Evolutionary conservation across 352 stramenopile genomes (phyloP), one percentile per base, ranked within the genome.

Genomic region (Thraustochytrium sp.): DNA sequence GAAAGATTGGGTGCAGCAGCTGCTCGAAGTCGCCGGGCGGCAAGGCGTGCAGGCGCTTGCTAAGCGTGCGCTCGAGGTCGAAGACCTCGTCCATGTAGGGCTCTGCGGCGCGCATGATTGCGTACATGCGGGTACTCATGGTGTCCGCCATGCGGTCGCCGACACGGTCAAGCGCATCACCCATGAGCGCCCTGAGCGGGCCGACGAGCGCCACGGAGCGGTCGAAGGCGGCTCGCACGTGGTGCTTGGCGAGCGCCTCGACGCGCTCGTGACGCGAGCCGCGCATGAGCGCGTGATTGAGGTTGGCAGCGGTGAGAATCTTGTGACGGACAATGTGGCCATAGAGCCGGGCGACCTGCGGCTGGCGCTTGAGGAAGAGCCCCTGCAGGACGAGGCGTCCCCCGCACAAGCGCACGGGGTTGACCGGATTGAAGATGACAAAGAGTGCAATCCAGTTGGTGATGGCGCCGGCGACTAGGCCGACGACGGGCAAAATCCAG

Each of bases 361-460:
- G 89, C 76, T 97, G 93, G 34, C 92, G 92, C 56, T 91, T 92
- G 46, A 97, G 86, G 82, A 97, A 97, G 21, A 97, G 89, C 3
- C 93, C 93, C 26, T 97, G 93, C 4, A 97, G 87, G 63, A 90
- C 95, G 64, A 96, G 90, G 48, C 93, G 92, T 36, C 89, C 74
- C 3, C 62, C 40, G 46, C 55, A 84, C 1, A 64, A 18, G 3
- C 11, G 26, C 4, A 85, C 90, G 5, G 93, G 93, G 48, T 96
- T 90, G 55, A 96, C 90, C 0, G 93, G 93, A 82, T 94, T 89
- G 85, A 97, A 97, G 72, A 97, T 96, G 89, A 96, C 94, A 84
- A 96, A 94, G 37, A 97, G 85, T 64, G 93, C 93, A 40, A 97
- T 88, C 90, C 91, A 96, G 85, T 97, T 97, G 13, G 93, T 97